Percentiles rank a stretch among this genome's conserved stretches.
phyloP scores from a whole-genome alignment of 2,329 filamentous ascomycete genomes.

The Diaporthe helianthi region DNA sequence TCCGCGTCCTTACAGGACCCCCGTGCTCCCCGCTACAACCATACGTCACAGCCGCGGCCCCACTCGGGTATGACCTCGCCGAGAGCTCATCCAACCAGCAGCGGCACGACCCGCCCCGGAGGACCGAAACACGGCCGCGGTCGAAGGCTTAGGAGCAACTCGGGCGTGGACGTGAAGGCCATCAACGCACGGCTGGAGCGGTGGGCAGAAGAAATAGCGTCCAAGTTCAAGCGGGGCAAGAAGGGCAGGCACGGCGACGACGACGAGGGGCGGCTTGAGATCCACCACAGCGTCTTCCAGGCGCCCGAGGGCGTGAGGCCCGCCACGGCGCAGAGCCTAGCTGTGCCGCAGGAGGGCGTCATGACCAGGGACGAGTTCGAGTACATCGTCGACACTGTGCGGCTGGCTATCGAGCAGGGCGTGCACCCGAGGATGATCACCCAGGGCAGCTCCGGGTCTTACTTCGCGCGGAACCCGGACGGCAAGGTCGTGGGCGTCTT shows the following conservation, averaged over 20 bases:
- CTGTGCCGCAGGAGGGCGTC: slow-evolving; percentile 66
- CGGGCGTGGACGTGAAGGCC: slow-evolving; percentile 95
- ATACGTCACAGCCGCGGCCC: slow-evolving; percentile 66
- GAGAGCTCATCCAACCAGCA: slow-evolving; percentile 49
- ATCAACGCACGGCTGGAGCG: slow-evolving; percentile 95
- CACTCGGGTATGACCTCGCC: slow-evolving; percentile 67
- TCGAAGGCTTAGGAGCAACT: slow-evolving; percentile 69
- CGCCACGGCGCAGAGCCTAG: slow-evolving; percentile 76
- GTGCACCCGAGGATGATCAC: slow-evolving; percentile 95
- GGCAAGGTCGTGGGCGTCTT: slow-evolving; percentile 98
- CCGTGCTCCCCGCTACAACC: slow-evolving; percentile 69
- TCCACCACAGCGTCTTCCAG: slow-evolving; percentile 97
- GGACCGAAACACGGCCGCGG: slow-evolving; percentile 51
- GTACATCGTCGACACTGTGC: slow-evolving; percentile 86
- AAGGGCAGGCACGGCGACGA: slow-evolving; percentile 62
- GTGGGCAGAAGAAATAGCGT: slow-evolving; percentile 98
- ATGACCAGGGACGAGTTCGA: slow-evolving; percentile 87
- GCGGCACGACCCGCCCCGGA: slow-evolving; percentile 44
- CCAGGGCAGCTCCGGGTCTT: slow-evolving; percentile 96
- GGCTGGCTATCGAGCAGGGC: slow-evolving; percentile 85
- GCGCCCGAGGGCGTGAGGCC: slow-evolving; percentile 87
- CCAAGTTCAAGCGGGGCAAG: slow-evolving; percentile 89
- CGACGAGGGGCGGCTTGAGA: slow-evolving; percentile 89
- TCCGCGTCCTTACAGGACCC: slow-evolving; percentile 63
- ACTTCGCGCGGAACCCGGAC: slow-evolving; percentile 90